Evolutionary conservation across 768 basidiomycete species (phyloP), one percentile per base, ranked within the genome.

Genomic region (Lactarius trivialis): DNA sequence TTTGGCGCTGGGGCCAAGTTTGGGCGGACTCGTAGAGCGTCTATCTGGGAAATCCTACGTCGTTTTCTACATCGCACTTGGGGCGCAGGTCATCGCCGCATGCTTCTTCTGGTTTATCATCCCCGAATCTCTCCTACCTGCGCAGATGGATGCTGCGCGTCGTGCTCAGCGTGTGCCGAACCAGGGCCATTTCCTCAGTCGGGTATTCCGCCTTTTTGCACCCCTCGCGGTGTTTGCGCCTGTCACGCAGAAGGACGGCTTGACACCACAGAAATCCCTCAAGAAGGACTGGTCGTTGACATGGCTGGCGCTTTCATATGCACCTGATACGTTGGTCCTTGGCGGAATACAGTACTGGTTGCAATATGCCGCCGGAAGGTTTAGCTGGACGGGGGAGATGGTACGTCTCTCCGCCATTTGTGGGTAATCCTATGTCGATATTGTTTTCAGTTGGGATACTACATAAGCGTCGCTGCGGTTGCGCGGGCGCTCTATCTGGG

Each of bases 41-140:
- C 67, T 73, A 26, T 88, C 85, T 0, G 80, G 79, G 6, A 73
- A 76, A 17, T 68, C 81, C 11, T 71, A 90, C 21, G 82, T 82
- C 0, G 84, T 90, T 19, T 94, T 94, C 76, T 94, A 90, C 71
- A 67, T 85, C 51, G 81, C 86, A 9, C 71, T 77, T 5, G 64
- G 70, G 9, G 62, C 84, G 7, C 85, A 89, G 64, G 26, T 78
- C 26, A 8, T 83, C 50, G 84, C 82, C 66, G 71, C 80, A 1
- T 53, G 79, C 45, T 66, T 85, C 52, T 69, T 83, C 30, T 79
- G 83, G 72, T 73, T 86, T 60, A 30, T 91, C 63, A 69, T 95
- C 53, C 93, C 93, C 0, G 93, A 97, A 72, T 91, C 91, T 0
- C 78, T 93, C 1, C 81, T 86, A 11, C 69, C 72, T 37, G 74